These are phyloP conservation scores for Botryotinia narcissicola DNA, from an alignment of 2,329 filamentous ascomycete genomes.

Conservation along the genomic window DNA sequence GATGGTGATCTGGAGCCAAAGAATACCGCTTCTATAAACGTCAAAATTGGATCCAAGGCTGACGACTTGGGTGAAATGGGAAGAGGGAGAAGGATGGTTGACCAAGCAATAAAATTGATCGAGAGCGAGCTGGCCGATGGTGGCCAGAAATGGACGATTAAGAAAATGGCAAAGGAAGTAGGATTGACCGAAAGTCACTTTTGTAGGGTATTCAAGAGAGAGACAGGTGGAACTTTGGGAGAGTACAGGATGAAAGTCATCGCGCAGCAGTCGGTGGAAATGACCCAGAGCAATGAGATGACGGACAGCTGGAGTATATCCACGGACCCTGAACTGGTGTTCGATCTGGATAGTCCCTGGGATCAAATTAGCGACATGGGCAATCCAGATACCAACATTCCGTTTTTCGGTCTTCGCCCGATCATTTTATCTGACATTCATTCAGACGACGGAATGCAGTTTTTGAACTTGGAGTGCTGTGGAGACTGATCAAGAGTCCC, in stretches of 20 bases:
- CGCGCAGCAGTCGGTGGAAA: background rate
- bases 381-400: background rate
- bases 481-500: background rate
- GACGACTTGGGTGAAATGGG: background rate
- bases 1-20: too few species aligned
- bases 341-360: background rate
- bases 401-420: background rate
- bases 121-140: background rate
- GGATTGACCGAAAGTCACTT: conserved; percentile 58
- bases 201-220: conserved; percentile 57
- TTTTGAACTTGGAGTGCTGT: background rate
- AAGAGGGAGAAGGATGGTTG: conserved; percentile 7
- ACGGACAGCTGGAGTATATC: background rate
- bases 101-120: background rate
- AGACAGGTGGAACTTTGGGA: conserved; percentile 26
- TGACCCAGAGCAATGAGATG: too few species aligned
- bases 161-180: conserved; percentile 49
- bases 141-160: conserved; percentile 40
- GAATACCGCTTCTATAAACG: background rate
- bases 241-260: conserved; percentile 18
- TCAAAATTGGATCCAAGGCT: rapidly evolving
- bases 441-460: background rate
- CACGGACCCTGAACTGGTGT: background rate
- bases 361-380: background rate
- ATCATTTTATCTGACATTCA: background rate